These are phyloP conservation scores for Cucumis cinereus DNA, from an alignment of 306 rosid species.

Conservation along the genomic window DNA sequence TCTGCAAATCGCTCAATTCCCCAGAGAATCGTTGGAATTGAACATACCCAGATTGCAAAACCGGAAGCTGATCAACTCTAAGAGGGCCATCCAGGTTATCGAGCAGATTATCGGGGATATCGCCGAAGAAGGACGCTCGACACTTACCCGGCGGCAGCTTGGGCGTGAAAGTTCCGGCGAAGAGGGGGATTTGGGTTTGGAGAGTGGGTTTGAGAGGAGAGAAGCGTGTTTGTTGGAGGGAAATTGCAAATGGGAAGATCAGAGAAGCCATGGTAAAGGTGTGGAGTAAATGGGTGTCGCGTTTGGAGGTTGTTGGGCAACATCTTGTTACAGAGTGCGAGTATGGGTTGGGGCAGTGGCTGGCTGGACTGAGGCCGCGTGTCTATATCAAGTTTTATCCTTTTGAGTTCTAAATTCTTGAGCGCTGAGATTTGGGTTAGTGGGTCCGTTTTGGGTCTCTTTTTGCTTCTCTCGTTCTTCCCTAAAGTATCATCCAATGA, in stretches of 20 bases:
- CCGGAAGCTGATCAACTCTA: constrained; percentile 41
- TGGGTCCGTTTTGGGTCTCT: not conserved
- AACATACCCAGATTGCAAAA: constrained; percentile 36
- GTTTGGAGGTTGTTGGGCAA: not conserved
- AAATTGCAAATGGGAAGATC: constrained; percentile 33
- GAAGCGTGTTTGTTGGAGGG: constrained; percentile 27
- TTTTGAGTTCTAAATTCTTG: not conserved
- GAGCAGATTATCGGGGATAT: constrained; percentile 26
- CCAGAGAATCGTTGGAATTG: constrained; percentile 34
- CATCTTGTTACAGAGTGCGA: not conserved
- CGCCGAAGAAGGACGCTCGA: constrained; percentile 32
- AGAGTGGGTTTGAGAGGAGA: constrained; percentile 25
- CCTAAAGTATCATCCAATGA: not conserved
- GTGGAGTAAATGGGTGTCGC: not conserved
- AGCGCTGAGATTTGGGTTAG: not conserved
- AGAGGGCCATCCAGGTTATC: constrained; percentile 26
- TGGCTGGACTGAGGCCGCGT: constrained; percentile 22
- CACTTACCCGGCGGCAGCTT: constrained; percentile 18
- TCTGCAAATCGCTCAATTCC: constrained; percentile 48
- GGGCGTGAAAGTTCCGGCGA: constrained; percentile 23
- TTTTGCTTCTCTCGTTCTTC: not conserved
- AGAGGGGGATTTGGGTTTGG: constrained; percentile 19
- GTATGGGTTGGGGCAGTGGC: constrained; percentile 10
- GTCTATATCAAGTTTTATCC: constrained; percentile 31
- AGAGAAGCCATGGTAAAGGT: constrained; percentile 38